Evolutionary conservation across 1,284 basidiomycete genomes (phyloP).

Genomic region (Laetiporus sulphureus): DNA sequence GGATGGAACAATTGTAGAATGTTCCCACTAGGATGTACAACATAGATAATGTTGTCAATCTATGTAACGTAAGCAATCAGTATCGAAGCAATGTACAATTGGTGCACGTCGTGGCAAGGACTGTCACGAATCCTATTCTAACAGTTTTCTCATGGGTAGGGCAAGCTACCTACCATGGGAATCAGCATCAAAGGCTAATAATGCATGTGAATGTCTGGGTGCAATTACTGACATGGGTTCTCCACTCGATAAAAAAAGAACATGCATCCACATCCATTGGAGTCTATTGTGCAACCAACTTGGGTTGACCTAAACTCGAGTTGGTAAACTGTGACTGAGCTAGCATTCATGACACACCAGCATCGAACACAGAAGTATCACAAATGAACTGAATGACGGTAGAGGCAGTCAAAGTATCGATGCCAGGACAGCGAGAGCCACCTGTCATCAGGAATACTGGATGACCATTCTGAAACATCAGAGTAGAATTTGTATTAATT

Average conservation of each 20-base stretch:
- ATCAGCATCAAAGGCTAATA: constrained; percentile 8
- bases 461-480: constrained; percentile 41
- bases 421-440: constrained; percentile 52
- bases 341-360: constrained; percentile 30
- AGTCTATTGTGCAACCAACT: constrained; percentile 54
- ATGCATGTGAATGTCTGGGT: constrained; percentile 1
- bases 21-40: constrained; percentile 54
- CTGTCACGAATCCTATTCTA: constrained; percentile 45
- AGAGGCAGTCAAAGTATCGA: constrained; percentile 42
- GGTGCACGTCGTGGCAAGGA: constrained; percentile 51
- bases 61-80: constrained; percentile 21
- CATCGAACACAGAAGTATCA: constrained; percentile 42
- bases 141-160: constrained; percentile 47
- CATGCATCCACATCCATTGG: constrained; percentile 57
- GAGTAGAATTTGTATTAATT: constrained; percentile 56
- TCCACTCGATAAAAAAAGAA: constrained; percentile 68
- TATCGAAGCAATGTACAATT: constrained; percentile 3
- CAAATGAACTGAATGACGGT: constrained; percentile 65
- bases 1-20: constrained; percentile 64
- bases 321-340: not conserved
- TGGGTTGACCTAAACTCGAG: constrained; percentile 43
- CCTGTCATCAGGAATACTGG: constrained; percentile 46
- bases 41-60: constrained; percentile 44
- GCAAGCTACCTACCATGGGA: constrained; percentile 49
- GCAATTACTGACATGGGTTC: constrained; percentile 48